phyloP scores from a whole-genome alignment of 2,329 filamentous ascomycete species.

The Aureobasidium vineae region DNA sequence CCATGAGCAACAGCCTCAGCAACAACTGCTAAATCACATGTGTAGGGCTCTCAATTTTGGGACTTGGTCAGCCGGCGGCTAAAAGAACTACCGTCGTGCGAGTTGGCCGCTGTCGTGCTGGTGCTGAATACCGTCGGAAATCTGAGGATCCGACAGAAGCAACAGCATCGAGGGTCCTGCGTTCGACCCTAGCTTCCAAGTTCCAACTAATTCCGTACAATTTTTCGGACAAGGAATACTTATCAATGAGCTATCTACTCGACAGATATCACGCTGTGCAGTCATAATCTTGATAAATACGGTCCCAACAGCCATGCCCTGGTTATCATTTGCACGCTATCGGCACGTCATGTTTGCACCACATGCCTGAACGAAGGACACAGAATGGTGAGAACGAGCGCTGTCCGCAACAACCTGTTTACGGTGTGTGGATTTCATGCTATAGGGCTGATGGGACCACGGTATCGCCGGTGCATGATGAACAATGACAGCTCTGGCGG shows the following conservation, averaged over 20 bases:
- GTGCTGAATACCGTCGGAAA: not conserved
- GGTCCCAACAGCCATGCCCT: not conserved
- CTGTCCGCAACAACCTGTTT: not conserved
- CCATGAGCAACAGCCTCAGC: no score
- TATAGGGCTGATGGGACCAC: not conserved
- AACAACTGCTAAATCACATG: not conserved
- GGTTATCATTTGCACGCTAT: not conserved
- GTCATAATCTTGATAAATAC: not conserved
- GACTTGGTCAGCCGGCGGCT: not conserved
- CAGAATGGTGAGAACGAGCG: not conserved
- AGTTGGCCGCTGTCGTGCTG: not conserved
- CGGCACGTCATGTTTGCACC: conserved; percentile 12
- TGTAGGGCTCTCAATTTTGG: not conserved
- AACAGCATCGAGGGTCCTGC: not conserved
- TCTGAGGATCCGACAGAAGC: not conserved
- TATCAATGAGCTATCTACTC: not conserved
- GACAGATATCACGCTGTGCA: not conserved
- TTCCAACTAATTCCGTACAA: not conserved
- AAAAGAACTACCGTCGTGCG: not conserved
- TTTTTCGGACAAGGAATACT: not conserved
- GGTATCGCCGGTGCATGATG: not conserved
- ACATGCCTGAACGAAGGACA: conserved; percentile 1
- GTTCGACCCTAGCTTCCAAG: not conserved
- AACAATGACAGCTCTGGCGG: conserved; percentile 3
- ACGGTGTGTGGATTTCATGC: not conserved